Conservation (phyloP, 768 basidiomycete species). For the Phaeolepiota aurea region DNA sequence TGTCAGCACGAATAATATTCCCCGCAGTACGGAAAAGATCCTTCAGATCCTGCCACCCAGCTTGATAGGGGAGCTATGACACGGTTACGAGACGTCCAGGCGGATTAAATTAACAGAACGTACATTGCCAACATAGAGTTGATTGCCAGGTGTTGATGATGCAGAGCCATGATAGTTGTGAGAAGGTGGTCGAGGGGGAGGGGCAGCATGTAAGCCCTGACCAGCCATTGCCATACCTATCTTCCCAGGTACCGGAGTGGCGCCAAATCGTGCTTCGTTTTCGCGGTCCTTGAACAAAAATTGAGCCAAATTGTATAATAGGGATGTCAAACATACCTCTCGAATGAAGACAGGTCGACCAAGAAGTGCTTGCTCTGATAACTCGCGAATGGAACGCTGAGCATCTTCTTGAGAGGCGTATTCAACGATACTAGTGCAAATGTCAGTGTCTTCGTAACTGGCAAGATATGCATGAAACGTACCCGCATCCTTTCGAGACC, state of each 20-base stretch:
- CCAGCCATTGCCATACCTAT: conserved; percentile 95
- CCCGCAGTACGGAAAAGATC: conserved; percentile 95
- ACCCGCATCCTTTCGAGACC: conserved; percentile 99
- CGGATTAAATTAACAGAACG: conserved; percentile 15
- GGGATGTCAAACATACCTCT: conserved; percentile 47
- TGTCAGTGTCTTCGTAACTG: no score
- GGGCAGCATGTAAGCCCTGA: conserved; percentile 71
- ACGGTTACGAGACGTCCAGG: conserved; percentile 2
- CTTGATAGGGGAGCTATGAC: conserved; percentile 84
- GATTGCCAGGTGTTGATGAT: conserved; percentile 73
- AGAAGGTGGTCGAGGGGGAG: conserved; percentile 76
- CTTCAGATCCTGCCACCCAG: conserved; percentile 98
- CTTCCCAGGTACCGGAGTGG: conserved; percentile 91
- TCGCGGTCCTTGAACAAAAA: conserved; percentile 74
- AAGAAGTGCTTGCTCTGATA: conserved; percentile 84
- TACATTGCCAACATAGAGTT: conserved; percentile 90
- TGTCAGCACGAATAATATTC: conserved; percentile 91
- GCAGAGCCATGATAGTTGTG: conserved; percentile 63
- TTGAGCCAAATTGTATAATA: conserved; percentile 2
- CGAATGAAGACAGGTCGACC: conserved; percentile 95
- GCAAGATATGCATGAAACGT: no score
- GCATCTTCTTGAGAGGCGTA: conserved; percentile 86
- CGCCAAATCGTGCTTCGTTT: conserved; percentile 91
- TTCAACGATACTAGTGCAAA: conserved; percentile 94
- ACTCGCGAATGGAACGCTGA: conserved; percentile 81